Percentiles rank a stretch among this genome's conserved stretches.
phyloP scores from a whole-genome alignment of 139 green algal species.

The Coelastrella sp. region DNA sequence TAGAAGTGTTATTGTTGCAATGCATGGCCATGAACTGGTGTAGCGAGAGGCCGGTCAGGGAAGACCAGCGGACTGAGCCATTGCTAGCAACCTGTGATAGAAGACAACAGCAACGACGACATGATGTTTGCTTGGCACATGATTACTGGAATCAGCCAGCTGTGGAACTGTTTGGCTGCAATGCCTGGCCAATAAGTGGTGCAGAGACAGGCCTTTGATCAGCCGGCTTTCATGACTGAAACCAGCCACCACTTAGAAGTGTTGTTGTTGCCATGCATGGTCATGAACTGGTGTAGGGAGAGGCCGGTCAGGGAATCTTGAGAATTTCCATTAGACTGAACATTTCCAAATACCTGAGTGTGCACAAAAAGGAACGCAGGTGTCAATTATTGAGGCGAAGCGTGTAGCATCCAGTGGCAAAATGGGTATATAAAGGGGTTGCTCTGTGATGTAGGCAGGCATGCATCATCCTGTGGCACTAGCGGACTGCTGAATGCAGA shows the following conservation, averaged over 20 bases:
- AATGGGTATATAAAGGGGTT: not conserved
- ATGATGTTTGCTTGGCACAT: not conserved
- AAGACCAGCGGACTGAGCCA: not conserved
- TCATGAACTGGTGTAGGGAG: slow-evolving; percentile 32
- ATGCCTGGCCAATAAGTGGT: no score
- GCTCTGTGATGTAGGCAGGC: not conserved
- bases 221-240: no score
- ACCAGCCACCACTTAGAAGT: not conserved
- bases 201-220: no score
- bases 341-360: no score
- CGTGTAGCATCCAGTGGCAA: no score
- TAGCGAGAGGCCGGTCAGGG: slow-evolving; percentile 26
- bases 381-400: no score
- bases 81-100: not conserved
- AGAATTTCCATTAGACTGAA: no score
- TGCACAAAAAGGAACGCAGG: no score
- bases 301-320: slow-evolving; percentile 21
- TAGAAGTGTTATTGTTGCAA: slow-evolving; percentile 23
- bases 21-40: slow-evolving; percentile 42
- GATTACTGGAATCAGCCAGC: no score
- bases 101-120: not conserved
- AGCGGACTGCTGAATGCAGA: no score
- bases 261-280: slow-evolving; percentile 34
- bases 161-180: no score
- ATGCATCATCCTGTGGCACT: not conserved